Evolutionary conservation across 2,329 filamentous ascomycete species (phyloP).

Genomic region (Cercospora janseana): DNA sequence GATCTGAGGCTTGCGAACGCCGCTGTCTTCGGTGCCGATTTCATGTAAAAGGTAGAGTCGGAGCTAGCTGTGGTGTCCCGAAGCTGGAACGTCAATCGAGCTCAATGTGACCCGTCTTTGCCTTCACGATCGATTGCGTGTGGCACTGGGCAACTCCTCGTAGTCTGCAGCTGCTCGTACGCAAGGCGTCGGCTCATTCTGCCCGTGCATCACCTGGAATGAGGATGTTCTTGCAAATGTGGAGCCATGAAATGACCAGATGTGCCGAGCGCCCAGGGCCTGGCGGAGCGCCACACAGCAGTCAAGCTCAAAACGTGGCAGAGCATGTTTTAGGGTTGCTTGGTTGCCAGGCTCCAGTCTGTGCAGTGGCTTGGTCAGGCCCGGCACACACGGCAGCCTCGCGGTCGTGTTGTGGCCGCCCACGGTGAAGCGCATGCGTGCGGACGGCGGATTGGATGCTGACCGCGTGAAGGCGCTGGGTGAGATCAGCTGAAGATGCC

Average conservation of each 20-base stretch:
- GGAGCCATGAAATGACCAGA: conserved; percentile 1
- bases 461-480: too few species aligned
- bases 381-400: conserved; percentile 1
- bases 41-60: background rate
- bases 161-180: too few species aligned
- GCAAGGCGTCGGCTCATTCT: too few species aligned
- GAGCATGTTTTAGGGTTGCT: conserved; percentile 1
- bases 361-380: background rate
- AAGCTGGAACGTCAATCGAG: too few species aligned
- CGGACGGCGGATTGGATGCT: too few species aligned
- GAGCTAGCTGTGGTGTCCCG: background rate
- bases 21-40: conserved; percentile 38
- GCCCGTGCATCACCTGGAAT: background rate
- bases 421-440: too few species aligned
- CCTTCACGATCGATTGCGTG: too few species aligned
- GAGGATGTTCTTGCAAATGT: background rate
- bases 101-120: too few species aligned
- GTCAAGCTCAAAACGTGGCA: conserved; percentile 7
- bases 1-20: background rate
- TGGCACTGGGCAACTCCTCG: too few species aligned
- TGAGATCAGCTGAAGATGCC: too few species aligned
- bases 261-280: conserved; percentile 6
- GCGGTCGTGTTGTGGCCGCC: too few species aligned
- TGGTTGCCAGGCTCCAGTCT: background rate
- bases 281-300: background rate